Evolutionary conservation across 768 basidiomycete genomes (phyloP).

Genomic region (Pisolithus marmoratus): DNA sequence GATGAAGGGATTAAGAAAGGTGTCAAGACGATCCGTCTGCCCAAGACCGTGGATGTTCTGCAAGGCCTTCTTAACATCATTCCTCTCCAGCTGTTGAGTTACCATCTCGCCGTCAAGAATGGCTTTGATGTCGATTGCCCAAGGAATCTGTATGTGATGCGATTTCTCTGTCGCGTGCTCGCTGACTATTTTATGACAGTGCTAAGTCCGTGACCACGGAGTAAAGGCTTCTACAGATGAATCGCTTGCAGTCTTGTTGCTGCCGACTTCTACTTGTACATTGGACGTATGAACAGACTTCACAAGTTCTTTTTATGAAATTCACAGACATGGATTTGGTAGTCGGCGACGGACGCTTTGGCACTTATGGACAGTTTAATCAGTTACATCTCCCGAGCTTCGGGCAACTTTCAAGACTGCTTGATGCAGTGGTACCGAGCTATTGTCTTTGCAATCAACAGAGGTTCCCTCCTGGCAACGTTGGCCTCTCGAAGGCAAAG

Average conservation of each 20-base stretch:
- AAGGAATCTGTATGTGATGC: conserved; percentile 72
- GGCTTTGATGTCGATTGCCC: conserved; percentile 99
- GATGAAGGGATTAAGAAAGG: conserved; percentile 72
- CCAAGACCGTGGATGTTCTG: conserved; percentile 88
- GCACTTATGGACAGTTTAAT: conserved; percentile 17
- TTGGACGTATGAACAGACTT: conserved; percentile 9
- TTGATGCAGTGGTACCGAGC: neutral
- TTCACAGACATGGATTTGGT: conserved; percentile 19
- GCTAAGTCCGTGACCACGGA: conserved; percentile 76
- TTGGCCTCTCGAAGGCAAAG: too few species aligned
- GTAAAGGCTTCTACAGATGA: conserved; percentile 30
- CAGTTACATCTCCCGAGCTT: neutral
- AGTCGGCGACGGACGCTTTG: conserved; percentile 24
- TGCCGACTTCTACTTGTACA: neutral
- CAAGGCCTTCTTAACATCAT: conserved; percentile 97
- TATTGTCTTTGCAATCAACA: neutral
- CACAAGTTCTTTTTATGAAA: conserved; percentile 7
- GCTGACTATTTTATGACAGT: conserved; percentile 31
- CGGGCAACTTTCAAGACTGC: neutral
- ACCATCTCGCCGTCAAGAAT: conserved; percentile 92
- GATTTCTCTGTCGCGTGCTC: conserved; percentile 1
- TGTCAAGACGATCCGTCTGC: conserved; percentile 89
- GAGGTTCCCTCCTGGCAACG: too few species aligned
- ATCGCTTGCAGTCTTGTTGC: neutral
- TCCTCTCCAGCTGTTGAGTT: conserved; percentile 91